A percentile compares a stretch with the other conserved stretches of the same genome.
Evolutionary conservation across 2,329 filamentous ascomycete species (phyloP).

Genomic region (Fusarium staphyleae): DNA sequence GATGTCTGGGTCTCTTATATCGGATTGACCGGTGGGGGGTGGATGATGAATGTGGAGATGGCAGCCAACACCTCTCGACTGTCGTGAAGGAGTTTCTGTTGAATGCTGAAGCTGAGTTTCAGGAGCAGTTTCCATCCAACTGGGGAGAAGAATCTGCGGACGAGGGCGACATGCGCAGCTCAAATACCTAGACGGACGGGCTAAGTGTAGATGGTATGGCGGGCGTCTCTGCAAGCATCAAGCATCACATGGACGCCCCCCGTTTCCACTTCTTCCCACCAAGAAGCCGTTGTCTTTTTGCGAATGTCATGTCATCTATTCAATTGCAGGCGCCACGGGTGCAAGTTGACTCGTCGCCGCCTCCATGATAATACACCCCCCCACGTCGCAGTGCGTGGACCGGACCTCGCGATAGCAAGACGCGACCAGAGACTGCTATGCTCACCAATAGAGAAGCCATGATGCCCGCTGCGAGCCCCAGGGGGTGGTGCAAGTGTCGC

Average conservation of each 20-base stretch:
- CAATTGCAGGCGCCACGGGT: too few species aligned
- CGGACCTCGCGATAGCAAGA: conserved; percentile 6
- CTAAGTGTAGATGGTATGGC: conserved; percentile 32
- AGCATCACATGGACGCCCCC: conserved; percentile 13
- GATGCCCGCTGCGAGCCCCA: conserved; percentile 6
- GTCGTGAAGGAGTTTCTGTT: neutral
- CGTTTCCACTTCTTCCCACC: too few species aligned
- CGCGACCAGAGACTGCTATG: conserved; percentile 6
- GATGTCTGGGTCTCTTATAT: conserved; percentile 31
- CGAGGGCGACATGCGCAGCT: conserved; percentile 24
- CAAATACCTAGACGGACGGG: conserved; percentile 34
- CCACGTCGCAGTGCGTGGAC: conserved; percentile 10
- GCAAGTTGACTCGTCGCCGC: neutral
- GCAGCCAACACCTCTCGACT: neutral
- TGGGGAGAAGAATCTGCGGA: conserved; percentile 32
- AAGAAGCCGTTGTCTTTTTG: too few species aligned
- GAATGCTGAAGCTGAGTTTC: conserved; percentile 11
- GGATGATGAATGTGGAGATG: conserved; percentile 28
- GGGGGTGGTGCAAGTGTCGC: conserved; percentile 19
- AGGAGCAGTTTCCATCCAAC: conserved; percentile 16
- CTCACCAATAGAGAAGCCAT: conserved; percentile 36
- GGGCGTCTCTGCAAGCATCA: conserved; percentile 10
- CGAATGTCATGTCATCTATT: too few species aligned
- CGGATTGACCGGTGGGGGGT: conserved; percentile 10
- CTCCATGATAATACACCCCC: conserved; percentile 17